Evolutionary conservation across 805 yeast species (phyloP).

Genomic region (Candida quercuum): DNA sequence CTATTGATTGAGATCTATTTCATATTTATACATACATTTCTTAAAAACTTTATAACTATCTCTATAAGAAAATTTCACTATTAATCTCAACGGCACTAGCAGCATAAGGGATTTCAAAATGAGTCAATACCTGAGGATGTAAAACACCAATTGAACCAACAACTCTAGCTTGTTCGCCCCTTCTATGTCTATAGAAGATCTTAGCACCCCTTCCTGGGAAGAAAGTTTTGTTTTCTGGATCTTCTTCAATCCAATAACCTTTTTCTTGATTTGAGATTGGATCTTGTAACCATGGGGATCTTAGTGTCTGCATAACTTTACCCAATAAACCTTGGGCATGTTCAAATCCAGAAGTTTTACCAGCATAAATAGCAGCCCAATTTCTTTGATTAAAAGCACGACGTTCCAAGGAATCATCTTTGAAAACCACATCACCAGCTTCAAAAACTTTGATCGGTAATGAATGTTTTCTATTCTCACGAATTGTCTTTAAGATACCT

Average conservation of each 20-base stretch:
- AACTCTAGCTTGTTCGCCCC: conserved; percentile 48
- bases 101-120: conserved; percentile 89
- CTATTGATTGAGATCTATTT: too few species aligned
- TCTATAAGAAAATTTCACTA: conserved; percentile 69
- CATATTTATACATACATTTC: too few species aligned
- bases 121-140: conserved; percentile 87
- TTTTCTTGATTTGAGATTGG: conserved; percentile 45
- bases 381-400: conserved; percentile 88
- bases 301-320: conserved; percentile 91
- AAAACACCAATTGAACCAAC: conserved; percentile 90
- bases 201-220: conserved; percentile 98
- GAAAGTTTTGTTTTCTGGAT: conserved; percentile 59
- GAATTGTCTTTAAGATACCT: conserved; percentile 89
- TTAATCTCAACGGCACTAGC: conserved; percentile 88
- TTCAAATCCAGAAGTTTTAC: conserved; percentile 94
- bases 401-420: conserved; percentile 75
- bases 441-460: conserved; percentile 94
- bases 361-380: conserved; percentile 92
- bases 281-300: conserved; percentile 73
- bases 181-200: conserved; percentile 63
- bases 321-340: conserved; percentile 90
- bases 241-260: conserved; percentile 86
- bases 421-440: conserved; percentile 89
- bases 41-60: background rate
- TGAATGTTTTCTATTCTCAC: conserved; percentile 93